Base-by-base conservation (phyloP, 2,329 filamentous ascomycete species). In the Hymenoscyphus repandus region DNA sequence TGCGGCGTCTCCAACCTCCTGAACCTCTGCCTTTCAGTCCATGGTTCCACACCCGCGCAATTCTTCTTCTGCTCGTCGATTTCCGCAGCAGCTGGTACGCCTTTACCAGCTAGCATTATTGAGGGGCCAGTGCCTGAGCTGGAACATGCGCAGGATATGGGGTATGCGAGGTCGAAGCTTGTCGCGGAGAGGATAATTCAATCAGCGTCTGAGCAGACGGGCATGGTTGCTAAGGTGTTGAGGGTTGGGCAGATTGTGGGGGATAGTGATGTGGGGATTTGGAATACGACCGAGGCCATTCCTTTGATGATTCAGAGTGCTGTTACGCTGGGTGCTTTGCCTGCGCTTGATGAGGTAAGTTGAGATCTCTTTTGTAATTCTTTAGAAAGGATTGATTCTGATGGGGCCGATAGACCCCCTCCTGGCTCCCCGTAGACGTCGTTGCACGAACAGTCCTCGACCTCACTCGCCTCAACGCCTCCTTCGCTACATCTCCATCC, bases 251-350 rank as follows among this genome's bases (percentile, higher is more conserved):
- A 79, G 59, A 68, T 79, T 9, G 70, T 74, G 4, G 74, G 70
- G 1, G 74, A 78, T 52, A 72, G 68, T 0, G 50, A 62, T 1
- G 52, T 64, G 10, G 76, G 75, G 2, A 60, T 74, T 2, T 79
- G 77, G 77, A 79, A 76, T 55, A 59, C 62, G 4, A 72, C 67
- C 0, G 77, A 79, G 54, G 76, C 74, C 0, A 75, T 78, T 13
- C 75, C 77, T 0, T 59, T 79, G 42, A 72, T 80, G 58, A 62
- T 82, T 0, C 73, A 72, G 37, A 71, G 66, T 1, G 72, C 71
- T 0, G 58, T 62, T 1, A 71, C 73, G 0, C 67, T 74, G 1
- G 72, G 72, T 2, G 62, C 67, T 0, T 61, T 79, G 3, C 76
- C 76, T 4, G 57, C 60, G n/a, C 63, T 80, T 1, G 62, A 69